phyloP scores from a whole-genome alignment of 352 stramenopile genomes.

The Pythium myriotylum region DNA sequence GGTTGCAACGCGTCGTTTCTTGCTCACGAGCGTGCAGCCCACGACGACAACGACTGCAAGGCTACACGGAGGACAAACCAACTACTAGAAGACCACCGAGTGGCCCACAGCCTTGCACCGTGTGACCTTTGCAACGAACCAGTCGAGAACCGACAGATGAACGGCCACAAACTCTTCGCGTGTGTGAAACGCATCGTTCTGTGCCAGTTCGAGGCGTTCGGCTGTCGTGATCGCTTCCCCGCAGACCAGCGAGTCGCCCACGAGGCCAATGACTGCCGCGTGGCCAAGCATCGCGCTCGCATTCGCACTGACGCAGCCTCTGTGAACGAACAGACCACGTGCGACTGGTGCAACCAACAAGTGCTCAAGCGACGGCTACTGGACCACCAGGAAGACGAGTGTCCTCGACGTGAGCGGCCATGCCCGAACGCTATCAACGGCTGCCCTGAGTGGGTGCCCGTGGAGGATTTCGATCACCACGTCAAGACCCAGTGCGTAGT shows the following conservation, averaged over 20 bases:
- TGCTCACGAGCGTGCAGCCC: conserved; percentile 28
- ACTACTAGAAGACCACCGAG: conserved; percentile 42
- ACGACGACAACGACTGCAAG: conserved; percentile 47
- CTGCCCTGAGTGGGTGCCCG: conserved; percentile 72
- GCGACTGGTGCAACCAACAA: conserved; percentile 64
- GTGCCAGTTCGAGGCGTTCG: conserved; percentile 55
- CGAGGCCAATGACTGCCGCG: conserved; percentile 44
- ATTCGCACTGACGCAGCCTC: conserved; percentile 42
- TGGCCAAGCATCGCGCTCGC: conserved; percentile 40
- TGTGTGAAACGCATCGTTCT: conserved; percentile 51
- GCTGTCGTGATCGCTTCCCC: conserved; percentile 45
- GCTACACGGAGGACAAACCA: conserved; percentile 36
- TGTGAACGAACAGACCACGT: conserved; percentile 58
- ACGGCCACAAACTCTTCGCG: conserved; percentile 44
- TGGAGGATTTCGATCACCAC: conserved; percentile 57
- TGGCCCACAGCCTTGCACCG: conserved; percentile 38
- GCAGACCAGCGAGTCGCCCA: conserved; percentile 41
- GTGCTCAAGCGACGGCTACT: conserved; percentile 72
- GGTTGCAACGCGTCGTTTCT: conserved; percentile 46
- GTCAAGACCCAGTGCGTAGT: conserved; percentile 51
- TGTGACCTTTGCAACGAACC: conserved; percentile 46
- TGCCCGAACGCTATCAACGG: conserved; percentile 64
- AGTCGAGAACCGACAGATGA: conserved; percentile 40
- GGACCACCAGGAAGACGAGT: conserved; percentile 83
- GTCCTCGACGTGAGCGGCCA: conserved; percentile 59